Conservation (phyloP, 805 yeast species). For the Wickerhamomyces canadensis region DNA sequence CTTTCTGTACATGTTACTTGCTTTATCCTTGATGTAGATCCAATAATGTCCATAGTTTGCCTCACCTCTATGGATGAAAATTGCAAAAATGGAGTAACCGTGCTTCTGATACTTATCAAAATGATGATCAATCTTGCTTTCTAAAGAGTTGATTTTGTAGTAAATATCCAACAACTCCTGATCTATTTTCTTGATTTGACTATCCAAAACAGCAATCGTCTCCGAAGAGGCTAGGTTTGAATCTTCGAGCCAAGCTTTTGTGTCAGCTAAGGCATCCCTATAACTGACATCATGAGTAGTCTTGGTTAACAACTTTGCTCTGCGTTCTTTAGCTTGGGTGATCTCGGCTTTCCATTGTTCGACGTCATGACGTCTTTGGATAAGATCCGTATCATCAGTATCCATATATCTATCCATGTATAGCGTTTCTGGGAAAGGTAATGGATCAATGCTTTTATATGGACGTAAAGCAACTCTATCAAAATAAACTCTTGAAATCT, state of each 20-base stretch:
- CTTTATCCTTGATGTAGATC: conserved; percentile 83
- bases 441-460: conserved; percentile 75
- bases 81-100: conserved; percentile 83
- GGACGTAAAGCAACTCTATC: conserved; percentile 70
- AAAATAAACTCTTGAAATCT: conserved; percentile 89
- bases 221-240: conserved; percentile 35
- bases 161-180: conserved; percentile 39
- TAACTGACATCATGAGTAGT: conserved; percentile 47
- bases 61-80: conserved; percentile 92
- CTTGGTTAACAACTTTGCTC: conserved; percentile 34
- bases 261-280: conserved; percentile 47
- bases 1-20: conserved; percentile 66
- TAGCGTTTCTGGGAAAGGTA: conserved; percentile 71
- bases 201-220: conserved; percentile 43
- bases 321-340: conserved; percentile 35
- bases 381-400: conserved; percentile 51
- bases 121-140: conserved; percentile 47
- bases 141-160: conserved; percentile 37
- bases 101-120: conserved; percentile 55
- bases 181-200: conserved; percentile 42
- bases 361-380: conserved; percentile 49
- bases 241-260: conserved; percentile 49
- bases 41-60: conserved; percentile 97
- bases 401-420: conserved; percentile 87
- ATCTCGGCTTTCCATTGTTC: conserved; percentile 55